Evolutionary conservation across 345 rosid genomes (phyloP).

Genomic region (Pelargonium nanum): DNA sequence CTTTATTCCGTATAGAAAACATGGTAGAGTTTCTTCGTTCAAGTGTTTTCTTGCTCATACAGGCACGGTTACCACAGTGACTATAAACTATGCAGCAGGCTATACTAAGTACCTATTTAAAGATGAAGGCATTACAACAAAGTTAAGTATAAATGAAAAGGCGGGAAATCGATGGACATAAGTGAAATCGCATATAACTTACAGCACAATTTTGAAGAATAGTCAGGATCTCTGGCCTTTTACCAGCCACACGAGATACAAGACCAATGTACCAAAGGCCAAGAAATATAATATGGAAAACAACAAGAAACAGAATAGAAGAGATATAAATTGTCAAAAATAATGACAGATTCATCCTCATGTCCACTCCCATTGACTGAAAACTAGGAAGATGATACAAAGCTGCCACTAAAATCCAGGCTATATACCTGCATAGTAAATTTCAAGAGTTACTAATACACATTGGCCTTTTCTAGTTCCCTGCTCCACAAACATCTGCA

Average conservation of each 20-base stretch:
- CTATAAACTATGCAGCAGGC: conserved; percentile 98
- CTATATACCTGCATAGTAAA: conserved; percentile 65
- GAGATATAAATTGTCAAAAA: conserved; percentile 76
- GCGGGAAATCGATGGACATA: background rate
- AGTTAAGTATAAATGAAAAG: background rate
- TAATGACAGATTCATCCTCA: conserved; percentile 98
- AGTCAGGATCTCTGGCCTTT: conserved; percentile 82
- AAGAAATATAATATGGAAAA: conserved; percentile 82
- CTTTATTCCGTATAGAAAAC: conserved; percentile 68
- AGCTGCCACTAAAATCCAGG: conserved; percentile 97
- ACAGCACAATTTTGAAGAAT: conserved; percentile 93
- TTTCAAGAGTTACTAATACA: conserved; percentile 7
- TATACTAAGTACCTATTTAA: conserved; percentile 73
- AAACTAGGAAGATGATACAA: conserved; percentile 97
- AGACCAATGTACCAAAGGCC: conserved; percentile 92
- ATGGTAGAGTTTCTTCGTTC: conserved; percentile 44
- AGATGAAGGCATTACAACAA: conserved; percentile 13
- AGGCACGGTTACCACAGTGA: conserved; percentile 96
- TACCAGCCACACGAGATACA: conserved; percentile 90
- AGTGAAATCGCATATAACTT: conserved; percentile 23
- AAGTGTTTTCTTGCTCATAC: conserved; percentile 43
- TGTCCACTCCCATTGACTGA: conserved; percentile 97
- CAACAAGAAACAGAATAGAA: conserved; percentile 81
- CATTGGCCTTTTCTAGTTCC: too few species aligned
- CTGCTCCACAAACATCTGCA: background rate